Percentiles rank a stretch among this genome's conserved stretches.
Evolutionary conservation across 768 basidiomycete genomes (phyloP).

Genomic region (Lactarius indigo): DNA sequence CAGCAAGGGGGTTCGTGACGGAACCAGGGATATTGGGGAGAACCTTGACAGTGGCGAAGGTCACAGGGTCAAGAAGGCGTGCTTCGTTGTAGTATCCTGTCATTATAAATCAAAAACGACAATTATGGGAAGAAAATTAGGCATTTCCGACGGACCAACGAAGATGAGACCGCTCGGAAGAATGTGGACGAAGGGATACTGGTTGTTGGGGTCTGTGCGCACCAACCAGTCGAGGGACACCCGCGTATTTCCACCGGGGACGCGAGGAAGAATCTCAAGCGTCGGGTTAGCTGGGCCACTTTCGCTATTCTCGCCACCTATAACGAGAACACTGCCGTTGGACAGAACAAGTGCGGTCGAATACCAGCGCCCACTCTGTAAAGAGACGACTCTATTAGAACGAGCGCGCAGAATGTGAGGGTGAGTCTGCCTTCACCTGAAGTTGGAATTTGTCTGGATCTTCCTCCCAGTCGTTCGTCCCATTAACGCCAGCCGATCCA

Average conservation of each 20-base stretch:
- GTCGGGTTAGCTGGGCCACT: constrained; percentile 64
- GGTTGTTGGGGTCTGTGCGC: constrained; percentile 76
- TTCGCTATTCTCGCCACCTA: constrained; percentile 71
- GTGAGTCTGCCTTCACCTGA: constrained; percentile 44
- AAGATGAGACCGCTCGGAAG: constrained; percentile 69
- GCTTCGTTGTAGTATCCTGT: constrained; percentile 80
- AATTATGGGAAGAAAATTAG: background rate
- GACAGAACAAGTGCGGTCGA: constrained; percentile 63
- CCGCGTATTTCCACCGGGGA: constrained; percentile 57
- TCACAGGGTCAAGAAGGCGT: constrained; percentile 63
- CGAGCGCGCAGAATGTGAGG: background rate
- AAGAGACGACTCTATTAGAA: background rate
- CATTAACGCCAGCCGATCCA: constrained; percentile 62
- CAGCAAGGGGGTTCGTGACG: constrained; percentile 66
- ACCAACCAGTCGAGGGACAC: constrained; percentile 61
- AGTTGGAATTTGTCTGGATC: constrained; percentile 52
- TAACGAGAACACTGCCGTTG: constrained; percentile 70
- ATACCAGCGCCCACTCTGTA: constrained; percentile 66
- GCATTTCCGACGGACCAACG: constrained; percentile 46
- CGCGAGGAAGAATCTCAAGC: constrained; percentile 68
- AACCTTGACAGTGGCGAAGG: constrained; percentile 54
- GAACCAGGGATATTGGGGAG: constrained; percentile 74
- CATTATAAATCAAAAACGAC: background rate
- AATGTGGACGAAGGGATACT: constrained; percentile 74
- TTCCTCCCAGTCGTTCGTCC: constrained; percentile 80